Conservation (phyloP, 257 asterid genomes). For the Fraxinus pennsylvanica region DNA sequence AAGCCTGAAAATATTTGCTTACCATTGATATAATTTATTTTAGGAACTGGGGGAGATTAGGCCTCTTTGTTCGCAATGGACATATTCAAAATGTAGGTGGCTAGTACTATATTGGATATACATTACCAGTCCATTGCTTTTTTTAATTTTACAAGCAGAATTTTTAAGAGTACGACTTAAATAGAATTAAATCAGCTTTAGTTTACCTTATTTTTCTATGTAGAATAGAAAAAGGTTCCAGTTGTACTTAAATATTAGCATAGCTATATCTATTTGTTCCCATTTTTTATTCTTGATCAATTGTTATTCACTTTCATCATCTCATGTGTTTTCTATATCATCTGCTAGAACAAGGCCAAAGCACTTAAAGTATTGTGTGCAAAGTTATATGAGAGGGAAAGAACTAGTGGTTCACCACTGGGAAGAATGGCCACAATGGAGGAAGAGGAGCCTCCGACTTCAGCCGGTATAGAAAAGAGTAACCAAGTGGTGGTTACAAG, state of each 20-base stretch:
- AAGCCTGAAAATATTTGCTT: slow-evolving; percentile 11
- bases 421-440: slow-evolving; percentile 40
- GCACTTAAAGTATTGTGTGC: slow-evolving; percentile 88
- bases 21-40: slow-evolving; percentile 24
- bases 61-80: slow-evolving; percentile 98
- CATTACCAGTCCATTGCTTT: slow-evolving; percentile 16
- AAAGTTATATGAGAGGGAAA: slow-evolving; percentile 77
- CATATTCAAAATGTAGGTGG: slow-evolving; percentile 75
- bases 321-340: slow-evolving; percentile 14
- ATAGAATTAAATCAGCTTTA: no score
- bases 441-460: slow-evolving; percentile 34
- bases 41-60: slow-evolving; percentile 96
- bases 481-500: slow-evolving; percentile 17
- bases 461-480: slow-evolving; percentile 41
- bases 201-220: no score
- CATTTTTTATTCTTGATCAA: slow-evolving; percentile 6
- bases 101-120: slow-evolving; percentile 9
- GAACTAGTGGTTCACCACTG: slow-evolving; percentile 63
- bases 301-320: slow-evolving; percentile 4
- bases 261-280: slow-evolving; percentile 18
- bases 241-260: no score
- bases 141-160: slow-evolving; percentile 2
- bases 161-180: no score
- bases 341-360: slow-evolving; percentile 78
- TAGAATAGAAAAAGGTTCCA: no score